A percentile compares a stretch with the other conserved stretches of the same genome.
Conservation (phyloP, 31 red algal species). For the Odonthalia washingtoniensis region DNA sequence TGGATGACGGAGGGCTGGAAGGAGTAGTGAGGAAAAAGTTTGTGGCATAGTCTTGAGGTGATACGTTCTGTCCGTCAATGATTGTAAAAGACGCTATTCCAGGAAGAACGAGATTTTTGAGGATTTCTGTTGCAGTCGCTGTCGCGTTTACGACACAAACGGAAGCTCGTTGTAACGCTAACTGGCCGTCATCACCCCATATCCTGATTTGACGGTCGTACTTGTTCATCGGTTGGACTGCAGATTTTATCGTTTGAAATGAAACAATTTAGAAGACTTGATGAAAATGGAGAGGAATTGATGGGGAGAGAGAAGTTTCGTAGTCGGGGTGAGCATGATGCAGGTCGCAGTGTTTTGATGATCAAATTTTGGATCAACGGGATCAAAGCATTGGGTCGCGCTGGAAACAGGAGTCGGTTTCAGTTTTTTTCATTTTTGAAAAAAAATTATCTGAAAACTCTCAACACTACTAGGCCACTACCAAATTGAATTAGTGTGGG, state of each 20-base stretch:
- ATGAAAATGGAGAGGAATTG: too few relatives aligned
- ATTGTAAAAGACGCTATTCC: constrained; percentile 82
- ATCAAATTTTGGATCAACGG: too few relatives aligned
- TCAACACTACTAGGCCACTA: too few relatives aligned
- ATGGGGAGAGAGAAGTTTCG: too few relatives aligned
- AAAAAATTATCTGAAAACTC: too few relatives aligned
- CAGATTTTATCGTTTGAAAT: constrained; percentile 4
- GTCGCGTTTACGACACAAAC: constrained; percentile 78
- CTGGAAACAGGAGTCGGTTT: too few relatives aligned
- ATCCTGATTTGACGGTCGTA: constrained; percentile 87
- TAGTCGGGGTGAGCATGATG: too few relatives aligned
- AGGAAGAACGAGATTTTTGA: constrained; percentile 93
- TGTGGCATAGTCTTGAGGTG: constrained; percentile 44
- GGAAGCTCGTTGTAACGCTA: constrained; percentile 58
- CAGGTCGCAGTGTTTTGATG: too few relatives aligned
- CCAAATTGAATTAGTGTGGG: too few relatives aligned
- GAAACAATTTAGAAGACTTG: too few relatives aligned
- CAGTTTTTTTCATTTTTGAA: too few relatives aligned
- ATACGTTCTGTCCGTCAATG: constrained; percentile 61
- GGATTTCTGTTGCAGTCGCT: constrained; percentile 80
- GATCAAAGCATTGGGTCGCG: too few relatives aligned
- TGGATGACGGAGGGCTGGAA: neutral
- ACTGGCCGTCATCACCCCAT: constrained; percentile 91
- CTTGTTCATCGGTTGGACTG: constrained; percentile 19
- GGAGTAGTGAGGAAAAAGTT: constrained; percentile 84